These are phyloP conservation scores for Pholiota molesta DNA, from an alignment of 768 basidiomycete species.

Conservation along the genomic window DNA sequence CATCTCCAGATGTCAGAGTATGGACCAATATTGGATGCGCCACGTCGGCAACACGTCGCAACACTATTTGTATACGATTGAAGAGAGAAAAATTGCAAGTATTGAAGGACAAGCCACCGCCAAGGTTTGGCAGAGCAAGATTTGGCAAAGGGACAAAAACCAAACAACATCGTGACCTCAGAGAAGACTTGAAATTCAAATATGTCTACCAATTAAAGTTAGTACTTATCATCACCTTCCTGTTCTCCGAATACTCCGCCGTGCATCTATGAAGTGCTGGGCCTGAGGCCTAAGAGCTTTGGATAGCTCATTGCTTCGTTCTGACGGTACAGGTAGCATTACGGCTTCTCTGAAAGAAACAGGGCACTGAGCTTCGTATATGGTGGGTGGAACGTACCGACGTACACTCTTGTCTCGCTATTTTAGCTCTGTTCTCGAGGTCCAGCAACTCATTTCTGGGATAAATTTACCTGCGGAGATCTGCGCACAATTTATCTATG, in stretches of 20 bases:
- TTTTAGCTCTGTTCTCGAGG: background rate
- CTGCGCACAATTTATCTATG: background rate
- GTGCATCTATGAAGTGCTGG: background rate
- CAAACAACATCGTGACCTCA: background rate
- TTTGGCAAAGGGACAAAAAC: background rate
- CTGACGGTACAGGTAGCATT: background rate
- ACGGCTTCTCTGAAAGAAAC: background rate
- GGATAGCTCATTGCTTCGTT: background rate
- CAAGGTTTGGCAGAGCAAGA: background rate
- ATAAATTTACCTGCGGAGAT: background rate
- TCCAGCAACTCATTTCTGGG: background rate
- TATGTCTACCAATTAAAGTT: background rate
- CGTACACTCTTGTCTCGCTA: background rate
- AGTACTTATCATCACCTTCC: background rate
- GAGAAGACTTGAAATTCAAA: too few relatives aligned
- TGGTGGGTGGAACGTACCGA: too few relatives aligned
- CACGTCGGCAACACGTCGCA: background rate
- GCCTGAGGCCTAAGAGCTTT: background rate
- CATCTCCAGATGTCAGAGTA: constrained; percentile 30
- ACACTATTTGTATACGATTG: background rate
- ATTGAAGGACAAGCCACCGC: background rate
- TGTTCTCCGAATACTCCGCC: background rate
- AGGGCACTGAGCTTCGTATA: background rate
- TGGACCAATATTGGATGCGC: background rate
- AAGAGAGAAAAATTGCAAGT: background rate